Base-by-base conservation (phyloP, 129 eudicot genomes). In the Heracleum sosnowskyi region DNA sequence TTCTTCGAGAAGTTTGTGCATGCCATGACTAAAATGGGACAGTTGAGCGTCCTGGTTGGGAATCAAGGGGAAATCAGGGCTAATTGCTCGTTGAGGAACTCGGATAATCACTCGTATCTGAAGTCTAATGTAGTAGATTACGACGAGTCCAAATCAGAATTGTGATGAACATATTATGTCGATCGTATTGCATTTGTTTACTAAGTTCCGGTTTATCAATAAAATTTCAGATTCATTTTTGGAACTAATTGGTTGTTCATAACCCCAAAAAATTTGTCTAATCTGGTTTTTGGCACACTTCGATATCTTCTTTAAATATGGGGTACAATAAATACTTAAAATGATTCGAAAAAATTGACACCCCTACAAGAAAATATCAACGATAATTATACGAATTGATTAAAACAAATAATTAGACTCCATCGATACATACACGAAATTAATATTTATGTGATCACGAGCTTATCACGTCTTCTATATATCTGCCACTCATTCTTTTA, bases 21-120 rank as follows among this genome's bases (percentile, higher is more conserved):
- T 69, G 74, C 74, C 45, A 69, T 69, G 74, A 69, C 74, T 36
- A 69, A 69, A 69, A 69, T 69, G 74, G 74, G 74, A 36, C 74
- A 69, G 46, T 22, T 69, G 11, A 69, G 29, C 40, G 74, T 69
- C 26, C 40, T 69, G 74, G 74, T 36, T 8, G 74, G 74, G 4
- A 69, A 34, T 34, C 74, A 34, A 33, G 74, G 74, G 28, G 74
- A 69, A 20, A 69, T 69, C 4, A 34, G 74, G 45, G 74, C 45
- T 2, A 35, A 69, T 69, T 69, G 74, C 44, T 69, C 74, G 16
- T 7, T 36, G 4, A 69, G 74, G 11, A 69, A 69, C 40, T 69
- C 74, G 22, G 74, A 69, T 22, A 69, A 69, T 34, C 42, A 5
- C 7, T 69, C 74, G 7, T 69, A 33, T 35, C 76, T 83, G 81